phyloP scores from a whole-genome alignment of 2,329 filamentous ascomycete species.

The Fusarium sp. region DNA sequence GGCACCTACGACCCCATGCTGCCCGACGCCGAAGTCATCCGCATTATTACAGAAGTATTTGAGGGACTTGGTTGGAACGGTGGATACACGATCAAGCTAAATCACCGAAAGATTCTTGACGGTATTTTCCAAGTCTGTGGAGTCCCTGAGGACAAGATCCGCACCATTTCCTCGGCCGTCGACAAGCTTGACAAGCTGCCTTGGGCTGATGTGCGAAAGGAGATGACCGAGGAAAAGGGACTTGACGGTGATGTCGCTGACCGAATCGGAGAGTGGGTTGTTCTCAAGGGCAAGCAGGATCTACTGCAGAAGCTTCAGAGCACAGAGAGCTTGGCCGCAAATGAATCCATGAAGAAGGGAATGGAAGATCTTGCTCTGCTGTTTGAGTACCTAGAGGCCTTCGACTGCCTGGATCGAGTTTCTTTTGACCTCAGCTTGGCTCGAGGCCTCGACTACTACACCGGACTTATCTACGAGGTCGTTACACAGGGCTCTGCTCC shows the following conservation, averaged over 20 bases:
- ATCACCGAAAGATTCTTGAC: slow-evolving; percentile 93
- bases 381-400: slow-evolving; percentile 83
- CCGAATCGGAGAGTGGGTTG: slow-evolving; percentile 87
- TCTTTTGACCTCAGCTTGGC: slow-evolving; percentile 93
- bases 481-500: slow-evolving; percentile 82
- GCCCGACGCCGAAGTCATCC: slow-evolving; percentile 88
- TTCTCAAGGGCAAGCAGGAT: slow-evolving; percentile 78
- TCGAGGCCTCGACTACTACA: slow-evolving; percentile 92
- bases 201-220: slow-evolving; percentile 88
- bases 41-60: slow-evolving; percentile 87
- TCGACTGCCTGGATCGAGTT: slow-evolving; percentile 76
- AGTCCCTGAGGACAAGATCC: slow-evolving; percentile 86
- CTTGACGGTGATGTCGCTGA: slow-evolving; percentile 81
- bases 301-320: slow-evolving; percentile 75
- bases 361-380: slow-evolving; percentile 83
- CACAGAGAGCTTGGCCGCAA: slow-evolving; percentile 75
- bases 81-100: slow-evolving; percentile 88
- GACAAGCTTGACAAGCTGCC: slow-evolving; percentile 96
- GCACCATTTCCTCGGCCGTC: slow-evolving; percentile 89
- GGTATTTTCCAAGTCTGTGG: slow-evolving; percentile 92
- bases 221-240: slow-evolving; percentile 95
- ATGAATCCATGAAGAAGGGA: slow-evolving; percentile 80
- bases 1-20: slow-evolving; percentile 90
- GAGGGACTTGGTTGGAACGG: slow-evolving; percentile 79
- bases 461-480: slow-evolving; percentile 89